Conservation (phyloP, 371 early-diverging fungal species). For the Coemansia sp. region DNA sequence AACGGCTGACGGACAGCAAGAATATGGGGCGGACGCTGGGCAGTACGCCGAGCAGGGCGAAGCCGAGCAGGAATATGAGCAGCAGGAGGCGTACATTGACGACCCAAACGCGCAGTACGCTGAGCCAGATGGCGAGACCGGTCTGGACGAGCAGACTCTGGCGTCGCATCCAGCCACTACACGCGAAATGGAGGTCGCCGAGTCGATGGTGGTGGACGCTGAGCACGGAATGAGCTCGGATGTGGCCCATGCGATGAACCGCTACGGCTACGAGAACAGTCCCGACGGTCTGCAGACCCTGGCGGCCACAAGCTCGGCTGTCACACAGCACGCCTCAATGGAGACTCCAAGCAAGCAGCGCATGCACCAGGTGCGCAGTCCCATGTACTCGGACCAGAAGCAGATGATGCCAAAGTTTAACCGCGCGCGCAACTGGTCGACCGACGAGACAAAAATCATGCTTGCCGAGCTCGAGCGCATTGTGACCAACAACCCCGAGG, state of each 20-base stretch:
- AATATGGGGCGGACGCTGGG: constrained; percentile 14
- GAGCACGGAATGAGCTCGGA: constrained; percentile 25
- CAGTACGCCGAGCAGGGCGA: constrained; percentile 26
- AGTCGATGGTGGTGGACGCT: constrained; percentile 38
- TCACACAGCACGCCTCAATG: constrained; percentile 27
- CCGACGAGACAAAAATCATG: constrained; percentile 49
- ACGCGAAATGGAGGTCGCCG: constrained; percentile 43
- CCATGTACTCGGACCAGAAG: constrained; percentile 42
- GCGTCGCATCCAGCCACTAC: constrained; percentile 43
- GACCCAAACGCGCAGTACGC: constrained; percentile 29
- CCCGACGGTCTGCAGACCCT: constrained; percentile 50
- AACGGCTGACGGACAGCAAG: constrained; percentile 13
- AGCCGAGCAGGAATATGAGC: constrained; percentile 14
- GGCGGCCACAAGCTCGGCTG: constrained; percentile 50
- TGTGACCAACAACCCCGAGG: constrained; percentile 43
- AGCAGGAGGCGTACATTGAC: constrained; percentile 27
- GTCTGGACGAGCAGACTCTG: constrained; percentile 38
- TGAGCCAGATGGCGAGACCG: constrained; percentile 8
- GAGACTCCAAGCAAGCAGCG: constrained; percentile 17
- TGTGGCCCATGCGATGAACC: constrained; percentile 39
- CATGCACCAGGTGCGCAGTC: constrained; percentile 14
- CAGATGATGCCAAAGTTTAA: constrained; percentile 53
- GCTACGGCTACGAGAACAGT: constrained; percentile 36
- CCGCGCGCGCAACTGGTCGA: constrained; percentile 52
- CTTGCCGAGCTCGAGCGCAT: constrained; percentile 49